Conservation (phyloP, 202 grass and related monocot species). For the Cymbopogon flexuosus region DNA sequence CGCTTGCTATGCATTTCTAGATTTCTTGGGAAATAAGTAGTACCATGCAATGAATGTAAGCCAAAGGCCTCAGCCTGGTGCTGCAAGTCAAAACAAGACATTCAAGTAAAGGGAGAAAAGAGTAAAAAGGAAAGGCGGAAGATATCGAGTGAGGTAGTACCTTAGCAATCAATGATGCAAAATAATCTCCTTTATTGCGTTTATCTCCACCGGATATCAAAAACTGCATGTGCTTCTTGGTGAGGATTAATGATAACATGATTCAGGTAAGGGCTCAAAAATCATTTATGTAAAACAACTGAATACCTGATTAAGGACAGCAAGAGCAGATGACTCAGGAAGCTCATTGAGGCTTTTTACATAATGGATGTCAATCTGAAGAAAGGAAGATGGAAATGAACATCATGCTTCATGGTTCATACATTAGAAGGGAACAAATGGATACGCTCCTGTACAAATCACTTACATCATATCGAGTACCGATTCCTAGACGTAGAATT, state of each 20-base stretch:
- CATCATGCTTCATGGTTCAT: neutral
- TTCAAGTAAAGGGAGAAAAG: neutral
- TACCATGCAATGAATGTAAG: slow-evolving; percentile 21
- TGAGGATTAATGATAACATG: slow-evolving; percentile 8
- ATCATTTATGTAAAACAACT: slow-evolving; percentile 22
- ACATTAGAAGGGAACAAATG: neutral
- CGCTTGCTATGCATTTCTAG: slow-evolving; percentile 18
- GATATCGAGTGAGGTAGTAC: slow-evolving; percentile 22
- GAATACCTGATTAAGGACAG: slow-evolving; percentile 73
- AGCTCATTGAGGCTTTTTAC: slow-evolving; percentile 62
- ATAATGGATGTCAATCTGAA: slow-evolving; percentile 62
- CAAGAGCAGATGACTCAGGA: slow-evolving; percentile 60
- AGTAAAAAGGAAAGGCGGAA: neutral
- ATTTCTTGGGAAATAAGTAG: slow-evolving; percentile 47
- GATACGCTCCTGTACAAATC: slow-evolving; percentile 1
- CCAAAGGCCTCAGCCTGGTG: slow-evolving; percentile 47
- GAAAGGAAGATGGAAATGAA: slow-evolving; percentile 17
- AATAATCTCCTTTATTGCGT: slow-evolving; percentile 71
- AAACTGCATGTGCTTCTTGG: slow-evolving; percentile 45
- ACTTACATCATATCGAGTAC: slow-evolving; percentile 64
- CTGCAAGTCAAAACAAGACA: slow-evolving; percentile 41
- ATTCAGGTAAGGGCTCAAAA: slow-evolving; percentile 16
- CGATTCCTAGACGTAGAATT: slow-evolving; percentile 67
- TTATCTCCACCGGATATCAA: slow-evolving; percentile 68
- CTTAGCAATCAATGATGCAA: slow-evolving; percentile 77